Evolutionary conservation across 257 asterid genomes (phyloP).

Genomic region (Salvia rosmarinus): DNA sequence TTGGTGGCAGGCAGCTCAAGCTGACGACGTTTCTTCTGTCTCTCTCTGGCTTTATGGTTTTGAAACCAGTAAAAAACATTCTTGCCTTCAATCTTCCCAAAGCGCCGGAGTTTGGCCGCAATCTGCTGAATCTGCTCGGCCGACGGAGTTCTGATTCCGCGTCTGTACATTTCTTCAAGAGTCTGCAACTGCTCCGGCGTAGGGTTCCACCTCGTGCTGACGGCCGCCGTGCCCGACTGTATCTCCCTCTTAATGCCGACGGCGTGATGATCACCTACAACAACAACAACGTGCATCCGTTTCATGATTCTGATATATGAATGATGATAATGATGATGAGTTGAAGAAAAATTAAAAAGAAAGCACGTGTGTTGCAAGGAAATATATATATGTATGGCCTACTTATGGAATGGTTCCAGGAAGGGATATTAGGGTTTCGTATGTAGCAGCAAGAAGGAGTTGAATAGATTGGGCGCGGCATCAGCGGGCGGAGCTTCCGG

Average conservation of each 20-base stretch:
- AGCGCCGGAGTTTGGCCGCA: conserved; percentile 60
- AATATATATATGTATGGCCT: not conserved
- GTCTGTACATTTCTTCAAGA: conserved; percentile 71
- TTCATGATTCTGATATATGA: too few relatives aligned
- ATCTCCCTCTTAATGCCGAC: conserved; percentile 31
- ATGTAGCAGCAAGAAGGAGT: conserved; percentile 33
- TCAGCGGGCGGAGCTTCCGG: conserved; percentile 41
- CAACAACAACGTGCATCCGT: too few relatives aligned
- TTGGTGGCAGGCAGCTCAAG: conserved; percentile 37
- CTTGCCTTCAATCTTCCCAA: conserved; percentile 81
- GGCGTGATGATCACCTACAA: conserved; percentile 7
- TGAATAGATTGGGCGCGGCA: conserved; percentile 43
- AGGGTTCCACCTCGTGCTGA: conserved; percentile 83
- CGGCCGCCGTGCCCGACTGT: conserved; percentile 35
- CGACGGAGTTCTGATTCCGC: conserved; percentile 71
- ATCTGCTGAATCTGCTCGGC: conserved; percentile 83
- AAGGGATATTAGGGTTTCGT: conserved; percentile 42
- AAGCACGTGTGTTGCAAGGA: too few relatives aligned
- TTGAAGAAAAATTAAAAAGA: too few relatives aligned
- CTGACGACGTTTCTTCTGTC: conserved; percentile 79
- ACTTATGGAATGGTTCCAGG: conserved; percentile 43
- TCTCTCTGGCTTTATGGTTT: conserved; percentile 80
- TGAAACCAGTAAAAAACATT: conserved; percentile 88
- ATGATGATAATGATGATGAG: too few relatives aligned
- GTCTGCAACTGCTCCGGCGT: conserved; percentile 77